Evolutionary conservation across 306 rosid species (phyloP), one percentile per base, ranked within the genome.

Genomic region (Acmispon strigosus): DNA sequence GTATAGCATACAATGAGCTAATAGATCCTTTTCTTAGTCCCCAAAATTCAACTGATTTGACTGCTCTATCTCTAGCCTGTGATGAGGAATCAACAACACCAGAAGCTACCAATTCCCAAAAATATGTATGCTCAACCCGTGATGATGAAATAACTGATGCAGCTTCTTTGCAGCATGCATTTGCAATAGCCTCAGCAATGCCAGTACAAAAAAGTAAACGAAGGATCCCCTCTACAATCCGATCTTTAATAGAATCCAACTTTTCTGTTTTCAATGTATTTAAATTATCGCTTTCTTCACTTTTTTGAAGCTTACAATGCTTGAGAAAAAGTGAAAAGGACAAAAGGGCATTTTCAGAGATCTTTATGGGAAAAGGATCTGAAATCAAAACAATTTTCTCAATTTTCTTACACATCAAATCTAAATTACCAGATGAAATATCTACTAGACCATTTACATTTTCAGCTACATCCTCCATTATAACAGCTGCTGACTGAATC

Each of bases 31-130:
- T 88, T 72, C 88, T 83, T 77, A 94, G 87, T 48, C 98, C 98
- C 98, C 98, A 94, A 77, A 84, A 94, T 80, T 86, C 92, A 64
- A 94, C 83, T 3, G 98, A 94, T 80, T 94, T 94, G 83, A 90
- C 85, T 70, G 98, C 96, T 84, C 88, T 85, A 54, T 94, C 97
- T 75, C 93, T 88, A 75, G 88, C 92, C 55, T 72, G 80, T 55
- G 84, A 63, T 16, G 97, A 86, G 37, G 96, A 94, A 78, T 83
- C 83, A 66, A 88, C 78, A 47, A 86, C 96, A 76, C 62, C 59
- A 63, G 81, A 86, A 78, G 96, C 96, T 62, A 94, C 82, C 79
- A 84, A 86, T 69, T 90, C 89, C 98, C 98, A 94, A 61, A 94
- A 89, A 63, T 77, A 80, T 34, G 74, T 60, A 65, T 89, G 83